Evolutionary conservation across 345 rosid species (phyloP), one percentile per base, ranked within the genome.

Genomic region (Gossypium bickii): DNA sequence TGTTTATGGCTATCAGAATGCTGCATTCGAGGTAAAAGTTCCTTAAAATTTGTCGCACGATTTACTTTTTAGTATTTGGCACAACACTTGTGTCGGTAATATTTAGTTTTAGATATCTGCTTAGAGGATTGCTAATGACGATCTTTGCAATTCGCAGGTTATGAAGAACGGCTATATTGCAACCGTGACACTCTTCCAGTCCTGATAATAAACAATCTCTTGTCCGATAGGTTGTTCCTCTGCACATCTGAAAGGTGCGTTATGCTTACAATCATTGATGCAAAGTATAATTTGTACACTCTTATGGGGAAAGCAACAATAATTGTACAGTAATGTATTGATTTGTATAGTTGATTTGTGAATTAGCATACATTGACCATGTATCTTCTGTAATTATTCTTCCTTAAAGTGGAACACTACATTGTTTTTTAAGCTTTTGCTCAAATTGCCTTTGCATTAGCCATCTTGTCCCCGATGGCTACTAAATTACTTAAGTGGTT

Each of bases 91-190:
- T 66, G 18, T 11, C 25, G 43, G 41, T 48, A 67, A 48, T 47
- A 2, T 20, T 5, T 27, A 41, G 11, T 75, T 13, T 18, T 24
- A 58, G 6, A 10, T 11, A 47, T 38, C 7, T 27, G 9, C 29
- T 58, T 44, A 27, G 53, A 72, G 55, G 7, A 60, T 49, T 67
- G 67, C 78, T 80, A 68, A 82, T 53, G 7, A 45, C 15, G 62
- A 47, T 72, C 15, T 56, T 76, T 75, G 61, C 22, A 62, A 55
- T 74, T 66, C 69, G 66, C 91, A 94, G 98, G 98, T 95, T 80
- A 95, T 95, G 99, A 95, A 93, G 86, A 95, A 93, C 74, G 92
- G 90, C 45, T 87, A 89, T 77, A 91, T 93, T 80, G 94, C 99
- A 56, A 95, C 96, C 1, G 85, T 93, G 52, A 95, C 98, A 17